These are phyloP conservation scores for Stygiomarasmius scandens DNA, from an alignment of 1,284 basidiomycete genomes.

Conservation along the genomic window DNA sequence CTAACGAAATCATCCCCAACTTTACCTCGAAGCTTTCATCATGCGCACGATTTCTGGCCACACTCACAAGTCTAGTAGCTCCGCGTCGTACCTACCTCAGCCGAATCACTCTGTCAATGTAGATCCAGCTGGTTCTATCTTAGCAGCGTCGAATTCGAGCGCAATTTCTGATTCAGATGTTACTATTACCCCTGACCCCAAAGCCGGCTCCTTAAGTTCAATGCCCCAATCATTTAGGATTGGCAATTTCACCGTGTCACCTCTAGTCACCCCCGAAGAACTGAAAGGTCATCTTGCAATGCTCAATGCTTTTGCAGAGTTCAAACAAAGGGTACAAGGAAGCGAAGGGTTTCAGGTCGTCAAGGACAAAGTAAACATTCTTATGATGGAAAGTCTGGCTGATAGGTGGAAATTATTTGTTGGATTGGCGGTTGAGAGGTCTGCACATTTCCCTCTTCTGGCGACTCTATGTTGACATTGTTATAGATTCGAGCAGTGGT, in stretches of 20 bases:
- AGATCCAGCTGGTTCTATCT: too few relatives aligned
- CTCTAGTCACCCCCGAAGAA: conserved; percentile 27
- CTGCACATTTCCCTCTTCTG: background rate
- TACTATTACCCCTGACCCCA: too few relatives aligned
- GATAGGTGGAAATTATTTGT: conserved; percentile 38
- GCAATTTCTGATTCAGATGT: too few relatives aligned
- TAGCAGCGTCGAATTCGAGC: too few relatives aligned
- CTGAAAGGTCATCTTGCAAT: conserved; percentile 33
- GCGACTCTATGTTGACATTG: background rate
- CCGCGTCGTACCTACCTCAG: too few relatives aligned
- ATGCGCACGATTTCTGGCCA: too few relatives aligned
- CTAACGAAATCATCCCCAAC: too few relatives aligned
- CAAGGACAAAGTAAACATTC: background rate
- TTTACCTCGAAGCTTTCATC: too few relatives aligned
- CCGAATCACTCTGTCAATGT: too few relatives aligned
- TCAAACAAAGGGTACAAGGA: conserved; percentile 27
- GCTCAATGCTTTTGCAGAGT: conserved; percentile 28
- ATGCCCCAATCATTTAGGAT: background rate
- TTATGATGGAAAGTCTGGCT: conserved; percentile 28
- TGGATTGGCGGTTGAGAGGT: conserved; percentile 38
- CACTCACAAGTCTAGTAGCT: too few relatives aligned
- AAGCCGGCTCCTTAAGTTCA: too few relatives aligned
- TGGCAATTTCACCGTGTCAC: conserved; percentile 2
- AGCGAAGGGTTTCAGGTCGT: conserved; percentile 1
- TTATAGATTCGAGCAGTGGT: conserved; percentile 37